Base-by-base conservation (phyloP, 495 filamentous ascomycete genomes). In the Darksidea phi region DNA sequence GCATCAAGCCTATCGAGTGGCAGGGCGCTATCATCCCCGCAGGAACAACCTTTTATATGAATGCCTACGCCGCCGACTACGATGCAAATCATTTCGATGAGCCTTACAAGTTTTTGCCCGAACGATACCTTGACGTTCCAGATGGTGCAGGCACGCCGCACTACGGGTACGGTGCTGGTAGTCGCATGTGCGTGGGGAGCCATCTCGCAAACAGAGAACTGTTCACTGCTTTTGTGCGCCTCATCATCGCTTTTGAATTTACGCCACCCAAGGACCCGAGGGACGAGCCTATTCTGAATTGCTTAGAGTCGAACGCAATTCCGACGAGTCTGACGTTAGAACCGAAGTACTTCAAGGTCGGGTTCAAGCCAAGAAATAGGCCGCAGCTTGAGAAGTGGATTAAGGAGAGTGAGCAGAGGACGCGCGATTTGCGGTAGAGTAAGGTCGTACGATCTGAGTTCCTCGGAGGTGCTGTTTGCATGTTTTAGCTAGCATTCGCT, bases 21-120 rank as follows among this genome's bases (percentile, higher is more conserved):
- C 76, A 84, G 32, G 79, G 79, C 12, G 77, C 79, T 0, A 76
- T 73, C 3, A 86, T 88, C 21, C 84, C 84, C 0, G 78, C 83
- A 0, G 84, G 83, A 2, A 87, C 83, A 6, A 82, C 84, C 7
- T 86, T 88, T 66, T 86, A 85, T 69, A 84, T 88, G 81, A 88
- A 88, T 61, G 84, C 86, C 37, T 89, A 81, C 72, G 85, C 84
- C 1, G 86, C 85, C 42, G 80, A 88, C 73, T 87, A 85, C 75
- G 87, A 90, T 69, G 76, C 76, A 43, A 71, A 77, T 0, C 85
- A 88, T 71, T 90, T 87, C 72, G 79, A 82, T 54, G 71, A 83
- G 42, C 79, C 86, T 0, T 41, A 78, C 34, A 71, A 74, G 7
- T 89, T 89, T 67, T 70, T 77, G 21, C 82, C 86, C 0, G 85